phyloP scores from a whole-genome alignment of 2,329 filamentous ascomycete genomes.

The Colletotrichum paranaense region DNA sequence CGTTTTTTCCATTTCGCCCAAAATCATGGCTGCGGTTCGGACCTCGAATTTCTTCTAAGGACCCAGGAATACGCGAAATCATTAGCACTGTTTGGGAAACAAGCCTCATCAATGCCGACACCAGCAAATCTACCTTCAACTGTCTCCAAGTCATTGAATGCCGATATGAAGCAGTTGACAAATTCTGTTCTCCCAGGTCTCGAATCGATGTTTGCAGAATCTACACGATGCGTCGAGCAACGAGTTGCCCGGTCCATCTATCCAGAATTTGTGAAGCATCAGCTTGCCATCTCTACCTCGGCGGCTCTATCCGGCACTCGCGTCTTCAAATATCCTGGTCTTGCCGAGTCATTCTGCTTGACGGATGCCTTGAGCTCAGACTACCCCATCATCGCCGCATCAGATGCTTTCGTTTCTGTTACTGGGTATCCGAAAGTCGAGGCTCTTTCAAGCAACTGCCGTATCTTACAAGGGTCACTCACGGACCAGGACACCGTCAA shows the following conservation, averaged over 20 bases:
- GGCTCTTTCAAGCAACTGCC: slow-evolving; percentile 60
- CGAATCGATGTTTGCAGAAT: slow-evolving; percentile 55
- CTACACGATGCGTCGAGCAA: slow-evolving; percentile 56
- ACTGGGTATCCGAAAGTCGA: slow-evolving; percentile 61
- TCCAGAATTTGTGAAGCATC: slow-evolving; percentile 63
- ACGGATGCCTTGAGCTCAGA: slow-evolving; percentile 62
- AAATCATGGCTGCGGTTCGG: slow-evolving; percentile 56
- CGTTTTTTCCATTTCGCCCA: slow-evolving; percentile 63
- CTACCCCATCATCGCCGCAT: slow-evolving; percentile 61
- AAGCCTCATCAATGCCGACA: slow-evolving; percentile 51
- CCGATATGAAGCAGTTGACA: slow-evolving; percentile 59
- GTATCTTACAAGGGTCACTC: slow-evolving; percentile 59
- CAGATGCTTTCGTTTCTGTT: slow-evolving; percentile 63
- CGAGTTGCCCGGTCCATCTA: slow-evolving; percentile 59
- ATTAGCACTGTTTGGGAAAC: slow-evolving; percentile 55
- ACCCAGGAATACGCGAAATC: slow-evolving; percentile 59
- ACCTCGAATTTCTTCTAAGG: slow-evolving; percentile 63
- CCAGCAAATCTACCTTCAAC: slow-evolving; percentile 55
- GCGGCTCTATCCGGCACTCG: slow-evolving; percentile 54
- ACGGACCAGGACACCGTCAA: slow-evolving; percentile 55
- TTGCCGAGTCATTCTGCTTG: slow-evolving; percentile 69
- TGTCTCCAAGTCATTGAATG: slow-evolving; percentile 54
- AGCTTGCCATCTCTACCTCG: slow-evolving; percentile 58
- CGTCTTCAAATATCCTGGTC: slow-evolving; percentile 58
- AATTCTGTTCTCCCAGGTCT: slow-evolving; percentile 57